A percentile compares a stretch with the other conserved stretches of the same genome.
These are phyloP conservation scores for Ascochyta lentis DNA, from an alignment of 2,329 filamentous ascomycete genomes.

Conservation along the genomic window DNA sequence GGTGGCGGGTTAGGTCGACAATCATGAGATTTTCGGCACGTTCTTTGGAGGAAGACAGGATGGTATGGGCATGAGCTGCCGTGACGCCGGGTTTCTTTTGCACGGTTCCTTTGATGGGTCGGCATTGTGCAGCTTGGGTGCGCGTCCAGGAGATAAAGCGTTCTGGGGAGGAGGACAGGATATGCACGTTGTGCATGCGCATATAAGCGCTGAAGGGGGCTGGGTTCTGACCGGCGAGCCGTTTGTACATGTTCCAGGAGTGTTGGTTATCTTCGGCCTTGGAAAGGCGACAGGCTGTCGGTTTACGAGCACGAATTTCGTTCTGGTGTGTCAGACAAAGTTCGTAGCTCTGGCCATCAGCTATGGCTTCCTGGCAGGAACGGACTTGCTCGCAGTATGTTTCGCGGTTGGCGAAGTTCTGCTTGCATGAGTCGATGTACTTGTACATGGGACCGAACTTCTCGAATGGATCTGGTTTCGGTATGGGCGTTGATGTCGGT, in stretches of 20 bases:
- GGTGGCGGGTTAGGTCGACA: constrained; percentile 93
- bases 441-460: constrained; percentile 32
- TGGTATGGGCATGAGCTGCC: constrained; percentile 71
- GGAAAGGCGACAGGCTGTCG: constrained; percentile 34
- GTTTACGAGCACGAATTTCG: constrained; percentile 56
- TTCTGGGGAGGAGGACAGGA: constrained; percentile 86
- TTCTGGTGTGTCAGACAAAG: constrained; percentile 83
- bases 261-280: constrained; percentile 42
- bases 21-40: constrained; percentile 98
- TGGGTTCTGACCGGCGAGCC: constrained; percentile 74
- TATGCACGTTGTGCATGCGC: constrained; percentile 66
- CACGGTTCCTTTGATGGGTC: constrained; percentile 97
- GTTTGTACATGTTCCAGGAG: constrained; percentile 74
- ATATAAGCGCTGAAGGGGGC: constrained; percentile 87
- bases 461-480: constrained; percentile 42
- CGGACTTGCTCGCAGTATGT: constrained; percentile 71
- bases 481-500: constrained; percentile 33
- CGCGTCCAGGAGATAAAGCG: constrained; percentile 78
- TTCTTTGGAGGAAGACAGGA: constrained; percentile 85
- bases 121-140: constrained; percentile 72
- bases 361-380: constrained; percentile 73
- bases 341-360: constrained; percentile 83
- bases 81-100: constrained; percentile 74
- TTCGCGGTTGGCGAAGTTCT: constrained; percentile 17
- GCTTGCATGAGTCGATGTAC: constrained; percentile 35